These are phyloP conservation scores for Xylaria hypoxylon DNA, from an alignment of 2,329 filamentous ascomycete species.

Conservation along the genomic window DNA sequence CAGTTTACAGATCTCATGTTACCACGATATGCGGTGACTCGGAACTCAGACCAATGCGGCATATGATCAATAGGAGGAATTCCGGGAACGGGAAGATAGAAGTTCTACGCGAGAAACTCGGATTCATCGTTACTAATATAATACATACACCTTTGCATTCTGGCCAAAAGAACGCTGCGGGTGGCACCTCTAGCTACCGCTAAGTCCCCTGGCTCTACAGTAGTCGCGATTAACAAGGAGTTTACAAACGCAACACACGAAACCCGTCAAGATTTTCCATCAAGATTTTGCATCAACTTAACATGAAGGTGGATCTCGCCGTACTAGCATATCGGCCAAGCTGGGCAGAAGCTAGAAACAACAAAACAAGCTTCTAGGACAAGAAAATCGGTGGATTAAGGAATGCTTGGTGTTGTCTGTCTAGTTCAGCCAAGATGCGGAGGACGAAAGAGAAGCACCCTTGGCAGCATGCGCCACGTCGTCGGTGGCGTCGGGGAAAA, in stretches of 20 bases:
- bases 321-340: not conserved
- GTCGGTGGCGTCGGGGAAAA: not conserved
- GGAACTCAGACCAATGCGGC: not conserved
- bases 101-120: not conserved
- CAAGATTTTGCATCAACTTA: not conserved
- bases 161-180: not conserved
- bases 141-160: too few species aligned
- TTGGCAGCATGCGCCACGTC: constrained; percentile 15
- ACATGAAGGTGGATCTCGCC: not conserved
- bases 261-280: not conserved
- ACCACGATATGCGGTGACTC: constrained; percentile 3
- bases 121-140: not conserved
- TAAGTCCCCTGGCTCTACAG: not conserved
- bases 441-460: constrained; percentile 18
- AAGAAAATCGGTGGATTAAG: constrained; percentile 1
- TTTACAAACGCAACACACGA: not conserved
- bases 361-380: not conserved
- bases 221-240: not conserved
- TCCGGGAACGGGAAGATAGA: not conserved
- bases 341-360: not conserved
- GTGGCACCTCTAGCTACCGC: not conserved
- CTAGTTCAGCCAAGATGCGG: constrained; percentile 9
- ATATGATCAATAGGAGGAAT: not conserved
- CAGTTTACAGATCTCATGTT: constrained; percentile 1
- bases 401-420: constrained; percentile 6